phyloP scores from a whole-genome alignment of 1,284 basidiomycete genomes.

The Pholiota adiposa region DNA sequence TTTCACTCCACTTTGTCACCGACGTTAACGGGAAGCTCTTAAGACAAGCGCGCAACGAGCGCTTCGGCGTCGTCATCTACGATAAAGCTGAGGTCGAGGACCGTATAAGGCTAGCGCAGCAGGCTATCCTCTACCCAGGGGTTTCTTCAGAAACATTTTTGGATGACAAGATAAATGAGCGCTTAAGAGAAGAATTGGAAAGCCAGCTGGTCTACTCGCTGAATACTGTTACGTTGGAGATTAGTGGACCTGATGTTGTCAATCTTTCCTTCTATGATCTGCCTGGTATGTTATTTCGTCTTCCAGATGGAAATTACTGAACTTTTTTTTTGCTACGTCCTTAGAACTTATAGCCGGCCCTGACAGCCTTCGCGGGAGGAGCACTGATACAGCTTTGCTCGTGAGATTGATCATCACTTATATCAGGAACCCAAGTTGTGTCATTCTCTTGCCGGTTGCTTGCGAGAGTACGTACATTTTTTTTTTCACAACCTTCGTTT shows the following conservation, averaged over 20 bases:
- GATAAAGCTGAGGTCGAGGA: constrained; percentile 63
- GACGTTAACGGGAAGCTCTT: constrained; percentile 48
- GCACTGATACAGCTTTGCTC: constrained; percentile 65
- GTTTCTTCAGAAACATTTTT: constrained; percentile 42
- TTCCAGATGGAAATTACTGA: not conserved
- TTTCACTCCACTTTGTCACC: constrained; percentile 58
- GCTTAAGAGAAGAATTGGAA: constrained; percentile 6
- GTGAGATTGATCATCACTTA: constrained; percentile 60
- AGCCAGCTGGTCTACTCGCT: constrained; percentile 58
- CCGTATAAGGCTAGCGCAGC: constrained; percentile 69
- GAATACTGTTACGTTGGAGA: constrained; percentile 68
- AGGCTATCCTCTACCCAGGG: constrained; percentile 69
- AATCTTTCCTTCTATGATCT: constrained; percentile 76
- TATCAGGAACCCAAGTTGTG: constrained; percentile 65
- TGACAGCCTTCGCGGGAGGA: constrained; percentile 47
- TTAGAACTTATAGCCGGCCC: constrained; percentile 71
- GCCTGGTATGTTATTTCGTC: constrained; percentile 50
- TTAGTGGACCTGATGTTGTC: constrained; percentile 67
- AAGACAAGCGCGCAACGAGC: constrained; percentile 41
- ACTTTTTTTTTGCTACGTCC: constrained; percentile 9
- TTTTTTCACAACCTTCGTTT: not conserved
- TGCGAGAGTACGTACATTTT: constrained; percentile 62
- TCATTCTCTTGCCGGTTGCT: constrained; percentile 72
- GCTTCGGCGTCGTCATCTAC: constrained; percentile 60
- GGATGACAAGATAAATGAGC: constrained; percentile 42